Evolutionary conservation across 176 grass and related monocot genomes (phyloP), one percentile per base, ranked within the genome.

Genomic region (Tillandsia fasciculata): DNA sequence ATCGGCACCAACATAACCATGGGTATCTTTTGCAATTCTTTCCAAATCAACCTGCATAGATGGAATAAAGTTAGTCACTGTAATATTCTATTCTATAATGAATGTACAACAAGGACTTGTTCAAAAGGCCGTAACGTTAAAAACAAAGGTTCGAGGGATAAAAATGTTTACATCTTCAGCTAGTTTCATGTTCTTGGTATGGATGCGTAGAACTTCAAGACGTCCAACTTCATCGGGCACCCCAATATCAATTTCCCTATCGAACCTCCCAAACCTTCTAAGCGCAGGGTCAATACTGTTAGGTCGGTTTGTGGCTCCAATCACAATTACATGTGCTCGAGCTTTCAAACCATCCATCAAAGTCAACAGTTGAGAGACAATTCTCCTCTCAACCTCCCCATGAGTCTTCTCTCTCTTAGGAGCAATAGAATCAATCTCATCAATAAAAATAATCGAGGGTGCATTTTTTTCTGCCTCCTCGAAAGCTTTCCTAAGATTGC

Each of bases 381-480:
- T 84, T 49, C 88, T 74, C 61, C 71, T 54, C 69, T 86, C 83
- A 29, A 86, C 80, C 57, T 90, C 80, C 26, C 80, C 87, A 2
- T 89, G 59, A 1, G 82, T 82, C 42, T 89, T 89, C 8, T 90
- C 87, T 33, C 87, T 78, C 23, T 83, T 91, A 0, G 83, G 83
- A 0, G 81, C 84, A 0, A 87, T 91, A 0, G 78, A 87, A 24
- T 85, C 81, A 0, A 85, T 84, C 64, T 91, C 88, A 26, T 91
- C 84, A 2, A 91, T 87, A 59, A 91, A 91, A 33, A 91, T 73
- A 66, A 84, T 91, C 22, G 87, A 77, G 0, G 80, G 77, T 26
- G 83, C 80, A 42, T 87, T 91, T 67, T 84, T 87, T 79, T 91
- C 88, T 0, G 88, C 84, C 56, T 91, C 88, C 75, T 87, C 67